Conservation (phyloP, 2,329 filamentous ascomycete genomes). For the Sporothrix protearum region DNA sequence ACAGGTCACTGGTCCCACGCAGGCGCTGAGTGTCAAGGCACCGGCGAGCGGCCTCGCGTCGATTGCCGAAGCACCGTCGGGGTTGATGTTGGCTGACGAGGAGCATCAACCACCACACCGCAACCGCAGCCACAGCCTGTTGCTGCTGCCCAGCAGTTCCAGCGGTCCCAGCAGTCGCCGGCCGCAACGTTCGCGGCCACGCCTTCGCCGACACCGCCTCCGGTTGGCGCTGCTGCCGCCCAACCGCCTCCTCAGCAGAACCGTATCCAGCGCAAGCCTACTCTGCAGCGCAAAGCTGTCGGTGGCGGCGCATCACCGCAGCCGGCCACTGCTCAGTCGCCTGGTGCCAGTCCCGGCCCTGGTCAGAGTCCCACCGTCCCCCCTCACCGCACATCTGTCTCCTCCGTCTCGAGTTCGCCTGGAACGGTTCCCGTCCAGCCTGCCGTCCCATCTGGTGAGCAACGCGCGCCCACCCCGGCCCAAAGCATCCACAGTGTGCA, state of each 20-base stretch:
- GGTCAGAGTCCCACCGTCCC: background rate
- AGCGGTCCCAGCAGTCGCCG: background rate
- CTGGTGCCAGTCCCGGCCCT: background rate
- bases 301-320: background rate
- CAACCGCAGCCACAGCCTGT: background rate
- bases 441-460: background rate
- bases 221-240: background rate
- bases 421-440: background rate
- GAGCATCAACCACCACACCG: background rate
- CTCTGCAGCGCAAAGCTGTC: conserved; percentile 14
- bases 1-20: background rate
- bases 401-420: conserved; percentile 15
- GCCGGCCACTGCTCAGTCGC: background rate
- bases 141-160: background rate
- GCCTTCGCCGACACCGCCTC: background rate
- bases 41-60: background rate
- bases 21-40: background rate
- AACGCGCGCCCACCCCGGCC: conserved; percentile 16
- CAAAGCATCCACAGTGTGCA: conserved; percentile 21
- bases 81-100: conserved; percentile 33
- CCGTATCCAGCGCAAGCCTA: conserved; percentile 20
- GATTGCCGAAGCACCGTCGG: conserved; percentile 32
- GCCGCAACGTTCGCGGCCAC: background rate
- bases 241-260: background rate
- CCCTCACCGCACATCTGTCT: conserved; percentile 21